Percentiles rank a stretch among this genome's conserved stretches.
Conservation (phyloP, 108 stramenopile species). For the Phaeodactylum tricornutum region DNA sequence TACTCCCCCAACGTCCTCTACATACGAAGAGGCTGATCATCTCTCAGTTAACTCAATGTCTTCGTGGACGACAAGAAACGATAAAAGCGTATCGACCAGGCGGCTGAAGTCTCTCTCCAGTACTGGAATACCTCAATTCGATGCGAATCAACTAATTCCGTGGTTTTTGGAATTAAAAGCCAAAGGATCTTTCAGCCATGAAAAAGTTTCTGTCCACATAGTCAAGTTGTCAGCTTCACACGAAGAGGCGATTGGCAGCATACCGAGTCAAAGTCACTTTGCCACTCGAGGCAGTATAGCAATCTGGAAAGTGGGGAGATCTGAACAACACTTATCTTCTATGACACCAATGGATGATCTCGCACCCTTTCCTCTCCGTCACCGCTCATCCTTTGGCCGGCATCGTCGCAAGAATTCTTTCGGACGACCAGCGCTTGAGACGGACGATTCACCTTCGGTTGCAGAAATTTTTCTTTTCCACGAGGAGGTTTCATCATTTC, state of each 20-base stretch:
- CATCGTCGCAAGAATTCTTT: slow-evolving; percentile 10
- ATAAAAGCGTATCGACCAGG: background rate
- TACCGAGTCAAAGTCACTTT: slow-evolving; percentile 34
- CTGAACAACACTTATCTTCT: background rate
- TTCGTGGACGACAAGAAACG: slow-evolving; percentile 48
- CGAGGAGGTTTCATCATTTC: slow-evolving; percentile 35
- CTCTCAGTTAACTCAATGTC: no score
- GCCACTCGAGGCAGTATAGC: slow-evolving; percentile 57
- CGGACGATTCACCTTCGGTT: slow-evolving; percentile 47
- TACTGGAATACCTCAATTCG: slow-evolving; percentile 16
- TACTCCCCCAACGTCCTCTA: no score
- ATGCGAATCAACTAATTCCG: slow-evolving; percentile 71
- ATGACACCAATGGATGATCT: background rate
- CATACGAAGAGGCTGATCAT: no score
- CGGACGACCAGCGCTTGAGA: background rate
- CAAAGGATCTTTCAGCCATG: slow-evolving; percentile 44
- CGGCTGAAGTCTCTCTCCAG: background rate
- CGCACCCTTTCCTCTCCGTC: background rate
- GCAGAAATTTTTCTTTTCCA: slow-evolving; percentile 66
- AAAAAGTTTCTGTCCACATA: slow-evolving; percentile 53
- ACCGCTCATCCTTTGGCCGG: background rate
- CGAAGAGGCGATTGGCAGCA: slow-evolving; percentile 20
- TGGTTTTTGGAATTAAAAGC: slow-evolving; percentile 65
- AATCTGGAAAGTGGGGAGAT: slow-evolving; percentile 41
- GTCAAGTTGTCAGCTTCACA: slow-evolving; percentile 41